A percentile compares a stretch with the other conserved stretches of the same genome.
phyloP scores from a whole-genome alignment of 2,329 filamentous ascomycete species.

The Dactylellina drechsleri region DNA sequence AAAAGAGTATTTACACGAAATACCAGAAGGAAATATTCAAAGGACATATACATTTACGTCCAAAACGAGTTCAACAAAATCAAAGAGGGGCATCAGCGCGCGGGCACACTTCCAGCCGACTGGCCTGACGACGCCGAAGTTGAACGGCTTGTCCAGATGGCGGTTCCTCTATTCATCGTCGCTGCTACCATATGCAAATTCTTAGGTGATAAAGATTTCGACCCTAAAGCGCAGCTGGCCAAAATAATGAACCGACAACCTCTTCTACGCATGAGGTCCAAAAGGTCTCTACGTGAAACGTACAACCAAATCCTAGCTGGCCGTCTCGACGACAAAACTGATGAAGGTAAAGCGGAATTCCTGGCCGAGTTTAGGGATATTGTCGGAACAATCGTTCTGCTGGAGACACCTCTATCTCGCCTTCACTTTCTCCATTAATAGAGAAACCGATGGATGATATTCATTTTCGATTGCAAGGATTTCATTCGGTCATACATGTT shows the following conservation, averaged over 20 bases:
- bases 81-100: neutral
- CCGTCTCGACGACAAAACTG: neutral
- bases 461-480: neutral
- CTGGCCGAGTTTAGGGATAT: neutral
- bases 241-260: neutral
- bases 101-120: neutral
- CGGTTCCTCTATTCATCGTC: conserved; percentile 19
- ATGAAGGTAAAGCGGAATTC: neutral
- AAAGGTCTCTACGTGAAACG: neutral
- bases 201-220: neutral
- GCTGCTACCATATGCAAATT: conserved; percentile 26
- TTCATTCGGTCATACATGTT: conserved; percentile 18
- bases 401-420: conserved; percentile 4
- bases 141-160: neutral
- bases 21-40: conserved; percentile 4
- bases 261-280: neutral
- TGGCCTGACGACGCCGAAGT: neutral
- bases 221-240: neutral
- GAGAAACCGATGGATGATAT: neutral
- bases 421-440: neutral
- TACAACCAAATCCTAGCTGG: neutral
- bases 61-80: conserved; percentile 4
- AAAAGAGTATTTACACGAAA: neutral
- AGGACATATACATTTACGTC: neutral
- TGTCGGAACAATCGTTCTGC: conserved; percentile 18